Evolutionary conservation across 1,139 yeast genomes (phyloP).

Genomic region (Meyerozyma guilliermondii): DNA sequence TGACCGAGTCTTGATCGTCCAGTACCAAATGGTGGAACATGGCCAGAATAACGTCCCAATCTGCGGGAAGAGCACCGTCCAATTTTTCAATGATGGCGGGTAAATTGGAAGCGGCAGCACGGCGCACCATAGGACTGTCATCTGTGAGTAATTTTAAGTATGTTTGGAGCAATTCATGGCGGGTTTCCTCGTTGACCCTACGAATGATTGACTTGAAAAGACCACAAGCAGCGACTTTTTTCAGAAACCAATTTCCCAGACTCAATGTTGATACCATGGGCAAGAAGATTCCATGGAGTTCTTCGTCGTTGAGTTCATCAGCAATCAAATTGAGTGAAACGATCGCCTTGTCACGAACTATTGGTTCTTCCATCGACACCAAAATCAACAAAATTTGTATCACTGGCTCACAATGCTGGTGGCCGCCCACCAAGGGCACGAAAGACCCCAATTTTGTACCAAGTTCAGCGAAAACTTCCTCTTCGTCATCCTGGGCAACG

Average conservation of each 20-base stretch:
- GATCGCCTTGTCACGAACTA: slow-evolving; percentile 93
- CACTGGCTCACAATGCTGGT: slow-evolving; percentile 67
- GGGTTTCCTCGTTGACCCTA: slow-evolving; percentile 49
- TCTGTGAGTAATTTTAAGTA: slow-evolving; percentile 75
- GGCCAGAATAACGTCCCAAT: slow-evolving; percentile 70
- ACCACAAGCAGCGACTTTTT: slow-evolving; percentile 90
- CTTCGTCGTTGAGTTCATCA: slow-evolving; percentile 58
- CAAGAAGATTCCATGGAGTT: slow-evolving; percentile 62
- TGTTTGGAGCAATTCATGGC: slow-evolving; percentile 59
- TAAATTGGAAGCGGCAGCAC: slow-evolving; percentile 85
- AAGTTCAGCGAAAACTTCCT: slow-evolving; percentile 90
- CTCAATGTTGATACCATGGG: slow-evolving; percentile 75
- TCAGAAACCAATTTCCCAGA: slow-evolving; percentile 92
- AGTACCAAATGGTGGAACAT: slow-evolving; percentile 78
- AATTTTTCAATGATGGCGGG: slow-evolving; percentile 64
- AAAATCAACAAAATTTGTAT: slow-evolving; percentile 84
- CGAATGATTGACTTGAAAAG: slow-evolving; percentile 69
- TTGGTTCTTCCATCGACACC: slow-evolving; percentile 95
- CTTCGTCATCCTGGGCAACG: slow-evolving; percentile 96
- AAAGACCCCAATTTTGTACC: slow-evolving; percentile 89
- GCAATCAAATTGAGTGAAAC: slow-evolving; percentile 75
- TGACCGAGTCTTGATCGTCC: slow-evolving; percentile 94
- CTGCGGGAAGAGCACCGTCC: slow-evolving; percentile 40
- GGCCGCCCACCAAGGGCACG: slow-evolving; percentile 83
- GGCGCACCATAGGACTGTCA: slow-evolving; percentile 97